Base-by-base conservation (phyloP, 164 flowering plant genomes). In the Warburgia ugandensis region DNA sequence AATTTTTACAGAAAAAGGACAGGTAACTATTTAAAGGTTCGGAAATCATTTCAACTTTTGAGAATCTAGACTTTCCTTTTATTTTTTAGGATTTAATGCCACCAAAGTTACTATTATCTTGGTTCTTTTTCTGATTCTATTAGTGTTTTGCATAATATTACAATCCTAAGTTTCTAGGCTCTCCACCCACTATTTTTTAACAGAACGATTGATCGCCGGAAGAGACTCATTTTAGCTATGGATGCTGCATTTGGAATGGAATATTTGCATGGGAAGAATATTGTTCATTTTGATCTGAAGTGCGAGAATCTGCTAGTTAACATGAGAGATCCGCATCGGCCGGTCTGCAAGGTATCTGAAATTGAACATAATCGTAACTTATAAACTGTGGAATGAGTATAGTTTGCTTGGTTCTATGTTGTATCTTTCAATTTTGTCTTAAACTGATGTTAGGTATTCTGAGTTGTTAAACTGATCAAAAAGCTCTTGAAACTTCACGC, bases 201-300 rank as follows among this genome's bases (percentile, higher is more conserved):
- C 87, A 91, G 98, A 63, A 91, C 98, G 41, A 87, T 91, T 50
- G 98, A 91, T 74, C 86, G 99, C 43, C 97, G 97, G 2, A 90
- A 90, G 74, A 80, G 97, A 63, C 88, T 86, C 48, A 82, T 90
- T 44, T 82, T 90, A 56, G 96, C 85, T 36, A 90, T 90, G 97
- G 96, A 90, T 77, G 76, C 84, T 29, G 86, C 97, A 39, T 82
- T 90, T 74, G 97, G 97, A 4, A 90, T 90, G 97, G 97, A 86
- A 71, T 90, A 90, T 62, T 71, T 90, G 69, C 97, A 90, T 71
- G 97, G 84, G 19, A 90, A 84, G 63, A 86, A 90, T 57, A 77
- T 90, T 44, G 97, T 90, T 25, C 97, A 90, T 69, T 90, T 90
- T 79, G 97, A 90, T 71, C 73, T 90, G 59, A 90, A 90, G 73